phyloP scores from a whole-genome alignment of 2,329 filamentous ascomycete genomes.

The Thielaviopsis ethacetica region DNA sequence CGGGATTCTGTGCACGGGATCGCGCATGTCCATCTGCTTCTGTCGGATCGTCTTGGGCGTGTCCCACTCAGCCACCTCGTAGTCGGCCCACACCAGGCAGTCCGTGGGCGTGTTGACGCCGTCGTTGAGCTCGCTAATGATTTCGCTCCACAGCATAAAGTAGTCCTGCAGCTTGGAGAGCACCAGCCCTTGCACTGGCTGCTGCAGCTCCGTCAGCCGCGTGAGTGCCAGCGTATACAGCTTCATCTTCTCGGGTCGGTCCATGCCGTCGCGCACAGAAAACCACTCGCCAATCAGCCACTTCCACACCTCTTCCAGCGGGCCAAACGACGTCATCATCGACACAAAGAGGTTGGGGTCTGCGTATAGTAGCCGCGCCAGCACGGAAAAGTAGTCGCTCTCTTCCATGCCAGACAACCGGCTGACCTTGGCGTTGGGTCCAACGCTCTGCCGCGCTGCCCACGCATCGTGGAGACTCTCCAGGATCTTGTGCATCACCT shows the following conservation, averaged over 20 bases:
- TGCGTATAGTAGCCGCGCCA: conserved; percentile 61
- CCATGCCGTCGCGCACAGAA: conserved; percentile 49
- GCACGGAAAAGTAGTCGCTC: conserved; percentile 69
- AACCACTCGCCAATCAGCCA: conserved; percentile 53
- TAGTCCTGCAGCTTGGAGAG: conserved; percentile 52
- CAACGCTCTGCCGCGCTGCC: conserved; percentile 65
- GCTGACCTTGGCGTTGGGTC: conserved; percentile 55
- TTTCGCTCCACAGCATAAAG: conserved; percentile 58
- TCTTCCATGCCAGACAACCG: conserved; percentile 60
- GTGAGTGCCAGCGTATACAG: conserved; percentile 59
- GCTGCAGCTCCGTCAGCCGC: conserved; percentile 48
- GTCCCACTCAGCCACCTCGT: conserved; percentile 33
- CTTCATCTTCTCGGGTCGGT: conserved; percentile 49
- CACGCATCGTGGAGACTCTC: conserved; percentile 50
- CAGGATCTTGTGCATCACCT: conserved; percentile 47
- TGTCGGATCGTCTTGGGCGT: conserved; percentile 38
- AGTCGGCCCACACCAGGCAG: conserved; percentile 30
- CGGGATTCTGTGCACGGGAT: conserved; percentile 52
- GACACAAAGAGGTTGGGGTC: conserved; percentile 53
- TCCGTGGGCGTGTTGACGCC: conserved; percentile 36
- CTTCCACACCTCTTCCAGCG: conserved; percentile 35
- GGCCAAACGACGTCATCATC: conserved; percentile 31
- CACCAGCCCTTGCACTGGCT: conserved; percentile 39
- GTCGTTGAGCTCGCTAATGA: conserved; percentile 49
- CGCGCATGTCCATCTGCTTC: conserved; percentile 35